phyloP scores from a whole-genome alignment of 2,329 filamentous ascomycete genomes.

The Stylonectria norvegica region DNA sequence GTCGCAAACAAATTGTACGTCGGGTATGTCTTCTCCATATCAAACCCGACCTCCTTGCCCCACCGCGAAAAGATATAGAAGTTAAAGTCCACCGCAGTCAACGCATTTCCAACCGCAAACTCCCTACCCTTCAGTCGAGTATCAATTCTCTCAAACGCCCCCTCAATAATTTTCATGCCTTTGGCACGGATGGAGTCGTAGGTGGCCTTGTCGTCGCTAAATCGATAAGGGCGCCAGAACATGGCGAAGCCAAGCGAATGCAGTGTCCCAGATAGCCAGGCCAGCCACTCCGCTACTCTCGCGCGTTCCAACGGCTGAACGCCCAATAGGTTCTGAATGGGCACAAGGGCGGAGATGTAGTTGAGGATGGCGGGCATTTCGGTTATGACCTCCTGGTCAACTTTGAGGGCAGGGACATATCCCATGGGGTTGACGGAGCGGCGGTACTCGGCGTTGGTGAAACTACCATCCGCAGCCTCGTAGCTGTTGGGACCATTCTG shows the following conservation, averaged over 20 bases:
- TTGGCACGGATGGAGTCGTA: constrained; percentile 4
- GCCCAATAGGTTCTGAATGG: constrained; percentile 20
- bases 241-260: constrained; percentile 30
- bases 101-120: constrained; percentile 7
- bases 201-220: constrained; percentile 16
- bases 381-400: constrained; percentile 30
- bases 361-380: constrained; percentile 33
- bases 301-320: constrained; percentile 17
- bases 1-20: constrained; percentile 1
- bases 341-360: constrained; percentile 29
- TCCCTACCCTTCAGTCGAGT: not conserved
- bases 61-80: constrained; percentile 22
- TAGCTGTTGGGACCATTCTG: constrained; percentile 11
- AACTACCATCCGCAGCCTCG: constrained; percentile 30
- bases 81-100: constrained; percentile 20
- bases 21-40: constrained; percentile 10
- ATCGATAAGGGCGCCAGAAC: constrained; percentile 25
- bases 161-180: not conserved
- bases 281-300: constrained; percentile 31
- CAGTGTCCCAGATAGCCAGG: constrained; percentile 31
- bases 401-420: constrained; percentile 30
- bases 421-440: constrained; percentile 28
- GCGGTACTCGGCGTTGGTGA: constrained; percentile 29
- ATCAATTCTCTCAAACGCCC: constrained; percentile 10
- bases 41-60: constrained; percentile 6